Percentiles rank a stretch among this genome's conserved stretches.
phyloP scores from a whole-genome alignment of 805 yeast genomes.

The Saturnispora besseyi region DNA sequence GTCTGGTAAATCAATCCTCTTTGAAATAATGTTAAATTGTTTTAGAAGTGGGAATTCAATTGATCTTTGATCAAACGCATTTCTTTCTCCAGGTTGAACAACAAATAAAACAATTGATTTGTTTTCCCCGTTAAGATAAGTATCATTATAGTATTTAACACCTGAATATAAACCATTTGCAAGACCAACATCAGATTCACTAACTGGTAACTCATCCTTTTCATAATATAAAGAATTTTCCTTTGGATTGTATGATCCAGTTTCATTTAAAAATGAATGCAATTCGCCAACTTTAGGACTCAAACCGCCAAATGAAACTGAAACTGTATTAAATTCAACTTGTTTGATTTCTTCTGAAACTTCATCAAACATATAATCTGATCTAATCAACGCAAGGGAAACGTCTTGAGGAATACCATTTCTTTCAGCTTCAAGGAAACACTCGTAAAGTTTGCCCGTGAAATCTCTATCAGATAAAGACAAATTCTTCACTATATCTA shows the following conservation, averaged over 20 bases:
- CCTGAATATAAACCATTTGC: constrained; percentile 67
- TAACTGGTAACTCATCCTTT: constrained; percentile 45
- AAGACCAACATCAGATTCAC: constrained; percentile 52
- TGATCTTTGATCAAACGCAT: constrained; percentile 84
- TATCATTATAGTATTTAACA: constrained; percentile 42
- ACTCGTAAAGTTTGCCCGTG: constrained; percentile 67
- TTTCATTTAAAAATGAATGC: constrained; percentile 55
- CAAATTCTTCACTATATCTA: constrained; percentile 43
- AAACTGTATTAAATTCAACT: constrained; percentile 92
- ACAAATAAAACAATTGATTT: constrained; percentile 60
- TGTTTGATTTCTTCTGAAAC: constrained; percentile 62
- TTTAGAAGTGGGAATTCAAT: constrained; percentile 63
- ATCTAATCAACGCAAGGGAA: constrained; percentile 77
- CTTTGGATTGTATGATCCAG: constrained; percentile 44
- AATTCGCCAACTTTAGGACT: constrained; percentile 70
- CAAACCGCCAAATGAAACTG: constrained; percentile 91
- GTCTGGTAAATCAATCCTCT: constrained; percentile 60
- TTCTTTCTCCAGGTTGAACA: constrained; percentile 79
- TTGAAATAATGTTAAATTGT: constrained; percentile 47
- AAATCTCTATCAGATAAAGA: constrained; percentile 60
- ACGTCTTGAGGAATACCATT: constrained; percentile 53
- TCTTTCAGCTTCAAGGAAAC: constrained; percentile 42
- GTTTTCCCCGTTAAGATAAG: constrained; percentile 16
- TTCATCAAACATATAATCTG: constrained; percentile 72
- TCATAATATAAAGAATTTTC: constrained; percentile 36